Percentiles rank a stretch among this genome's conserved stretches.
Conservation (phyloP, 257 asterid genomes). For the Penstemon eatonii region DNA sequence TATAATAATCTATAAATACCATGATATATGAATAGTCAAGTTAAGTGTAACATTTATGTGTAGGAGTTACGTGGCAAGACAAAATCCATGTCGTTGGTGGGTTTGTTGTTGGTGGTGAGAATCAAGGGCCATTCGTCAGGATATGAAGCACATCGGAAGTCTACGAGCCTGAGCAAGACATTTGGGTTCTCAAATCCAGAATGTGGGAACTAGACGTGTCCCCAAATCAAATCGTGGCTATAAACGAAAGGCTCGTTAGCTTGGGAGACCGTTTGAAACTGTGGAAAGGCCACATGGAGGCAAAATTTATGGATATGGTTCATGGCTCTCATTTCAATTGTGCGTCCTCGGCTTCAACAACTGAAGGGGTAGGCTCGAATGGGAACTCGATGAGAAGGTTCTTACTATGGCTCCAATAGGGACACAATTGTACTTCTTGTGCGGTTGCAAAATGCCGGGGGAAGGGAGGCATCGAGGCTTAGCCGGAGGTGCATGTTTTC, state of each 20-base stretch:
- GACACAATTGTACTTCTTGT: constrained; percentile 44
- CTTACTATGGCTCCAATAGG: constrained; percentile 66
- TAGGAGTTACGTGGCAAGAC: constrained; percentile 54
- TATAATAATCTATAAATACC: too few relatives aligned
- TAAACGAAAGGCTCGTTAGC: constrained; percentile 57
- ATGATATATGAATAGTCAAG: too few relatives aligned
- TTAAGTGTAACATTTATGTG: constrained; percentile 27
- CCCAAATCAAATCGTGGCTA: constrained; percentile 57
- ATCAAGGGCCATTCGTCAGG: constrained; percentile 40
- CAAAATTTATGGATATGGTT: constrained; percentile 56
- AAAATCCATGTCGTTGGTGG: constrained; percentile 60
- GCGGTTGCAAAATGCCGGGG: constrained; percentile 44
- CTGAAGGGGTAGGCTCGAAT: constrained; percentile 5
- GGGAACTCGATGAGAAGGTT: constrained; percentile 30
- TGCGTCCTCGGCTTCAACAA: constrained; percentile 35
- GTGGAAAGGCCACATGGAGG: constrained; percentile 60
- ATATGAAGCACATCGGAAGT: constrained; percentile 64
- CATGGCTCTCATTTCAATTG: constrained; percentile 39
- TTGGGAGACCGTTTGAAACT: constrained; percentile 62
- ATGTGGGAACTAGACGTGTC: constrained; percentile 87
- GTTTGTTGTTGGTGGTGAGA: constrained; percentile 42
- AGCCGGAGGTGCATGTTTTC: constrained; percentile 57
- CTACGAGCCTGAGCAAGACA: constrained; percentile 31
- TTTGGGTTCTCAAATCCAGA: constrained; percentile 47
- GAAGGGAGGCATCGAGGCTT: constrained; percentile 24